These are phyloP conservation scores for Cicer judaicum DNA, from an alignment of 306 rosid genomes.

Conservation along the genomic window DNA sequence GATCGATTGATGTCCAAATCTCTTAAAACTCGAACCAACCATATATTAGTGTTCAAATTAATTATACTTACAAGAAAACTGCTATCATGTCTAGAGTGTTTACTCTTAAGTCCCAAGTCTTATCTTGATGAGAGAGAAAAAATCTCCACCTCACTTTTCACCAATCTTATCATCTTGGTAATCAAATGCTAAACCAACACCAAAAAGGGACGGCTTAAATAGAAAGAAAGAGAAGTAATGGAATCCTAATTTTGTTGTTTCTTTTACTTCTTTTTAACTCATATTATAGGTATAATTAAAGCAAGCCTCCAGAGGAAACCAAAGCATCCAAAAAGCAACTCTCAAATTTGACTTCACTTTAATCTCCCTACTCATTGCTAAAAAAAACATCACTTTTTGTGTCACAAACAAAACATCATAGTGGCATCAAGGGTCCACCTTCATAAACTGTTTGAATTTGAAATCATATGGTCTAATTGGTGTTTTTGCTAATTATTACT, in stretches of 20 bases:
- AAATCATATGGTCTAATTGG: slow-evolving; percentile 33
- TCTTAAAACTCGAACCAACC: no score
- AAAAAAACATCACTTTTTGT: slow-evolving; percentile 39
- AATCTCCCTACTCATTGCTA: slow-evolving; percentile 40
- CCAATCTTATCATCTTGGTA: slow-evolving; percentile 17
- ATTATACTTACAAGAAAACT: neutral
- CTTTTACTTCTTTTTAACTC: slow-evolving; percentile 43
- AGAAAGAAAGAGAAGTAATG: slow-evolving; percentile 42
- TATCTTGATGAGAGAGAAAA: neutral
- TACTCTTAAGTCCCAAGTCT: neutral
- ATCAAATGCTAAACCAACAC: slow-evolving; percentile 16
- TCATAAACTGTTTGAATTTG: slow-evolving; percentile 30
- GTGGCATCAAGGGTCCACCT: slow-evolving; percentile 42
- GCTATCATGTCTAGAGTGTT: slow-evolving; percentile 21
- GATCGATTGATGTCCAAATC: no score
- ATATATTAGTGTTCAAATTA: no score
- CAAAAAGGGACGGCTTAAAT: slow-evolving; percentile 39
- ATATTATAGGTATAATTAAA: slow-evolving; percentile 36
- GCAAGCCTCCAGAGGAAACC: slow-evolving; percentile 53
- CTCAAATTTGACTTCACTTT: slow-evolving; percentile 44
- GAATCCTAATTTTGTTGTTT: slow-evolving; percentile 26
- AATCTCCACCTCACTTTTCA: slow-evolving; percentile 33
- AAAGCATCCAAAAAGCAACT: slow-evolving; percentile 59
- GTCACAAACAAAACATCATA: slow-evolving; percentile 39
- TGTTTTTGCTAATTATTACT: neutral